Conservation (phyloP, 2,329 filamentous ascomycete species). For the Colletotrichum lindemuthianum region DNA sequence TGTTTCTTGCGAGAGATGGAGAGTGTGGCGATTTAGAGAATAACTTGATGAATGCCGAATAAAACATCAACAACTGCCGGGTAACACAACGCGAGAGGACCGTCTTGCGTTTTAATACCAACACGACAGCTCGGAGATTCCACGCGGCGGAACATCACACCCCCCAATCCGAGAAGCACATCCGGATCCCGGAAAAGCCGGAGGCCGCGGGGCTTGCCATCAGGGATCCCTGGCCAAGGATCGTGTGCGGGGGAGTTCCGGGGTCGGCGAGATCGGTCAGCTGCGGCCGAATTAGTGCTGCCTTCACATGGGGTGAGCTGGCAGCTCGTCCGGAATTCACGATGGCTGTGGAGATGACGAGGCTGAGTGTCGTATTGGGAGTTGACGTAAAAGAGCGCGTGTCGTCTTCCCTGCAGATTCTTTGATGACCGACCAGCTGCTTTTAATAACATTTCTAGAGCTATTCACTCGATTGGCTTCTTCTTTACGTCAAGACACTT, state of each 20-base stretch:
- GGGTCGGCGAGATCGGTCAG: constrained; percentile 26
- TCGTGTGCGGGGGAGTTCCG: constrained; percentile 22
- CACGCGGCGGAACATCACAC: not conserved
- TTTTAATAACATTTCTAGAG: no score
- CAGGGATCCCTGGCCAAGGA: not conserved
- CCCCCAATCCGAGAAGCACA: not conserved
- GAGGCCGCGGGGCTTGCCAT: constrained; percentile 6
- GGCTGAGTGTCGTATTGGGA: no score
- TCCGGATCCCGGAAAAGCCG: constrained; percentile 21
- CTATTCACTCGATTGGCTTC: no score
- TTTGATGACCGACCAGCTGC: not conserved
- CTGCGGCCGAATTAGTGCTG: constrained; percentile 8
- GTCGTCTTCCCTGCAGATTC: not conserved
- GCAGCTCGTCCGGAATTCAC: not conserved
- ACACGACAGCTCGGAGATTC: constrained; percentile 10
- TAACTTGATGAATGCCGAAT: not conserved
- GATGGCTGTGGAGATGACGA: constrained; percentile 3
- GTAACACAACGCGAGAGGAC: not conserved
- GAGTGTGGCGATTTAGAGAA: no score
- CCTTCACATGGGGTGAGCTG: not conserved
- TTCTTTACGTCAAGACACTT: no score
- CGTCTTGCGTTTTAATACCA: constrained; percentile 11
- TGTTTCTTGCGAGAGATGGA: rapidly evolving
- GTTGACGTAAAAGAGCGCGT: not conserved
- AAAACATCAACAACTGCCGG: not conserved